phyloP scores from a whole-genome alignment of 768 basidiomycete species.

The Russula earlei region DNA sequence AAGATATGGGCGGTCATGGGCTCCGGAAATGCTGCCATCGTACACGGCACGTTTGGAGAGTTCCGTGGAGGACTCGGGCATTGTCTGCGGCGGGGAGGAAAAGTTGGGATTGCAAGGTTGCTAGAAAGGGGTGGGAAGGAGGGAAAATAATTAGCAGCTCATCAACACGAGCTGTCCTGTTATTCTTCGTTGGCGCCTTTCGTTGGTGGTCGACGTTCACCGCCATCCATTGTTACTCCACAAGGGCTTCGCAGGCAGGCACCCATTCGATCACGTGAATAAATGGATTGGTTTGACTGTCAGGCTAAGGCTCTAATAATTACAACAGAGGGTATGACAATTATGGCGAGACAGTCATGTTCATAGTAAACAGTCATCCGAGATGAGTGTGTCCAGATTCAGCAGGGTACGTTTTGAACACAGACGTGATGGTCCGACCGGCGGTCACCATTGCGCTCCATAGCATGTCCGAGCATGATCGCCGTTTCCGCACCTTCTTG shows the following conservation, averaged over 20 bases:
- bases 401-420: conserved; percentile 3
- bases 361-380: too few species aligned
- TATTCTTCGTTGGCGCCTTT: not conserved
- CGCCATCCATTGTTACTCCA: too few species aligned
- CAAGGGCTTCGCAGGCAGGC: too few species aligned
- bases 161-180: conserved; percentile 2
- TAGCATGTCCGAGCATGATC: conserved; percentile 13
- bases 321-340: not conserved
- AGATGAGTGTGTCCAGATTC: conserved; percentile 2
- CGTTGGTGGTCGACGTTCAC: too few species aligned
- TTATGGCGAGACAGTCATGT: not conserved
- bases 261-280: conserved; percentile 9
- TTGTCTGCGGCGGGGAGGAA: conserved; percentile 10
- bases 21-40: conserved; percentile 43
- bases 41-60: conserved; percentile 42
- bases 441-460: conserved; percentile 8
- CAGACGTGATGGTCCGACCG: conserved; percentile 11
- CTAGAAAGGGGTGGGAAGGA: not conserved
- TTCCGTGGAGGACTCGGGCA: conserved; percentile 14
- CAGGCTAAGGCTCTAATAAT: conserved; percentile 3
- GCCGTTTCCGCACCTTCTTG: conserved; percentile 10
- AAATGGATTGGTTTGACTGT: not conserved
- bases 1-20: conserved; percentile 46
- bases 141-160: not conserved
- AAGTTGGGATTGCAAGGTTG: not conserved